Evolutionary conservation across 768 basidiomycete species (phyloP).

Genomic region (Psilocybe azurescens): DNA sequence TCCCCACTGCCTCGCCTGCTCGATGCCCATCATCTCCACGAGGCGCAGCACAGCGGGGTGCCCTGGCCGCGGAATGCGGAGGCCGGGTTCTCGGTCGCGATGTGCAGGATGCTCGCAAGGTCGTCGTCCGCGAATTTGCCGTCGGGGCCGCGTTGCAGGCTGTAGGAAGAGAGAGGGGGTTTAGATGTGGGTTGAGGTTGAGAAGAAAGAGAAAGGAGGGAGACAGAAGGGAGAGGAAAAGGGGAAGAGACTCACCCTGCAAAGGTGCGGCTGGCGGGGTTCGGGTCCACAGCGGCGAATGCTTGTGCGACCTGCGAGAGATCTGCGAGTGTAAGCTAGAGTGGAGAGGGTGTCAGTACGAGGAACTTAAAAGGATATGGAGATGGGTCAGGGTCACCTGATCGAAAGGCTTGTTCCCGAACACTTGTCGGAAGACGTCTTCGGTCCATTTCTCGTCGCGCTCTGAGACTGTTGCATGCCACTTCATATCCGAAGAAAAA

Average conservation of each 20-base stretch:
- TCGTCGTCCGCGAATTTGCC: conserved; percentile 19
- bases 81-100: conserved; percentile 17
- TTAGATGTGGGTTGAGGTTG: no score
- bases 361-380: not conserved
- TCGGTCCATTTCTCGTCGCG: conserved; percentile 59
- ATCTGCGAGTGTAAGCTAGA: conserved; percentile 16
- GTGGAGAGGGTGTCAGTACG: not conserved
- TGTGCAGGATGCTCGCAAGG: conserved; percentile 16
- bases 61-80: conserved; percentile 42
- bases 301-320: conserved; percentile 7
- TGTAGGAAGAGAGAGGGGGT: not conserved
- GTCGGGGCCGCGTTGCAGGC: conserved; percentile 14
- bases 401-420: conserved; percentile 35
- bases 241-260: conserved; percentile 3
- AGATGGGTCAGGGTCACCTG: conserved; percentile 7
- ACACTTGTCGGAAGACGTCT: conserved; percentile 43
- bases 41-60: conserved; percentile 48
- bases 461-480: conserved; percentile 61
- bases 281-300: conserved; percentile 7
- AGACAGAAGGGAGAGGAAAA: no score
- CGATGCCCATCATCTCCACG: conserved; percentile 62
- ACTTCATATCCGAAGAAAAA: conserved; percentile 32
- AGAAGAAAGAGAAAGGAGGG: no score
- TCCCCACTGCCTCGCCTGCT: conserved; percentile 60
- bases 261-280: conserved; percentile 16